A percentile compares a stretch with the other conserved stretches of the same genome.
Evolutionary conservation across 495 filamentous ascomycete genomes (phyloP).

Genomic region (Chlorociboria aeruginascens): DNA sequence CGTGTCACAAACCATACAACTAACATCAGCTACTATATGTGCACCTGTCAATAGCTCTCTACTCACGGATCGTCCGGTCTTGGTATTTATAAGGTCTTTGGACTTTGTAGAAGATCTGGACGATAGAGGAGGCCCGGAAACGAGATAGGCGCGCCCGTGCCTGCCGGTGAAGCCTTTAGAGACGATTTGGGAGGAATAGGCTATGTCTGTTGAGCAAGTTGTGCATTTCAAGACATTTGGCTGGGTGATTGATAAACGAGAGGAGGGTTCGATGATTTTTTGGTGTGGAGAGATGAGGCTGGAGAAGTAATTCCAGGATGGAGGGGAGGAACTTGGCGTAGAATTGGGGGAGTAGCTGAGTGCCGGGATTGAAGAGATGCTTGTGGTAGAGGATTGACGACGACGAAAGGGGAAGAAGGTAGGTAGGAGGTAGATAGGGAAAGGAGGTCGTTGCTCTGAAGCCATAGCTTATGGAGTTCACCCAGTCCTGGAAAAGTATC

Average conservation of each 20-base stretch:
- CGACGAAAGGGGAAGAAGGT: slow-evolving; percentile 33
- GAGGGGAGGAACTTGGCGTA: slow-evolving; percentile 14
- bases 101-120: background rate
- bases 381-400: slow-evolving; percentile 12
- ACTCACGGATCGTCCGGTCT: slow-evolving; percentile 41
- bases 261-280: background rate
- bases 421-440: slow-evolving; percentile 37
- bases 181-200: slow-evolving; percentile 67
- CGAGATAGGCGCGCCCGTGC: slow-evolving; percentile 87
- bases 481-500: too few species aligned
- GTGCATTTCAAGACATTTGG: slow-evolving; percentile 51
- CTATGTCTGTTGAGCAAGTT: slow-evolving; percentile 62
- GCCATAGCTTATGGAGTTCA: slow-evolving; percentile 7
- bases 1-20: slow-evolving; percentile 44
- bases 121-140: slow-evolving; percentile 36
- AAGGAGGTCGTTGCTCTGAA: slow-evolving; percentile 12
- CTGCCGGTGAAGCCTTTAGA: slow-evolving; percentile 88
- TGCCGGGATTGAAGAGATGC: slow-evolving; percentile 5
- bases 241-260: slow-evolving; percentile 4
- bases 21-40: slow-evolving; percentile 52
- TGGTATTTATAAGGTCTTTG: slow-evolving; percentile 30
- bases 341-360: slow-evolving; percentile 15
- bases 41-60: slow-evolving; percentile 68
- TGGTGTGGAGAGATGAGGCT: background rate
- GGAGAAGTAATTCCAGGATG: slow-evolving; percentile 4